Base-by-base conservation (phyloP, 805 yeast species). In the Ogataea nakhonphanomensis region DNA sequence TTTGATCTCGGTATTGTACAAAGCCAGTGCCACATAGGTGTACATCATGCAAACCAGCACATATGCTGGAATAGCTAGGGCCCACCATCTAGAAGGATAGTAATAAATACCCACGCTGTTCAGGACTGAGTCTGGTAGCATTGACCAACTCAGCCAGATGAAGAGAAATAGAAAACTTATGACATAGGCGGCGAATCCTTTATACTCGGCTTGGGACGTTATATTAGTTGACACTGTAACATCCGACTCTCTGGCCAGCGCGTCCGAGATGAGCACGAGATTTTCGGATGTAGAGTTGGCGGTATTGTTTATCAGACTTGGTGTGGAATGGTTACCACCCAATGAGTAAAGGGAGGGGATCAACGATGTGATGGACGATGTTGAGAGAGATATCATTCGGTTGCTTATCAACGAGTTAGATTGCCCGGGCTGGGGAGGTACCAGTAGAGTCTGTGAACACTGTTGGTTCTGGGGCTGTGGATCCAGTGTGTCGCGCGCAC, bases 41-140 rank as follows among this genome's bases (percentile, higher is more conserved):
- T 77, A 89, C 12, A 81, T 63, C 88, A 90, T 80, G 8, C 71
- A 59, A 71, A 86, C 78, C 23, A 91, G 62, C 5, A 82, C 70
- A 49, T 76, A 77, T 10, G 86, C 70, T 4, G 96, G 95, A 2
- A 85, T 60, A 1, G 87, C 84, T 25, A 85, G 57, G 2, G 95
- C 81, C 99, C 98, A 93, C 80, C 90, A 84, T 49, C 95, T 71
- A 24, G 91, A 84, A 0, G 98, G 98, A 51, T 81, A 84, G 60
- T 80, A 89, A 53, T 73, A 76, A 13, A 83, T 76, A 12, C 79
- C 80, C 23, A 78, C 49, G 7, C 52, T 51, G 41, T 78, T 70
- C 30, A 84, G 72, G 25, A 74, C 52, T n/a, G 54, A 46, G 27
- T 76, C 74, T 0, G 97, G 97, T 0, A 79, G 55, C 3, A 84